Conservation (phyloP, 305 asterid species). For the Fraxinus platypoda region DNA sequence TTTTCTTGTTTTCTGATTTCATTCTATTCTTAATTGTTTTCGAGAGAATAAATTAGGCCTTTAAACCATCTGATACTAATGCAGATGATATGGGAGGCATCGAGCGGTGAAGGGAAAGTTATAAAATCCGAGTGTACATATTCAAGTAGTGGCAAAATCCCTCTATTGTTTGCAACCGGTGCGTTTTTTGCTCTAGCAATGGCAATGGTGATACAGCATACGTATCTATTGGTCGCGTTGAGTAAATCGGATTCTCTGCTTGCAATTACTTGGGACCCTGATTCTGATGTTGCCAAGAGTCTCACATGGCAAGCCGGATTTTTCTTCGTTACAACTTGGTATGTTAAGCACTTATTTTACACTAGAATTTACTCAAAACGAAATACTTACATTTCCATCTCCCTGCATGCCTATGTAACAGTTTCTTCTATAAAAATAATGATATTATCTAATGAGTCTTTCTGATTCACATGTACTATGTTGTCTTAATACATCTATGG, state of each 20-base stretch:
- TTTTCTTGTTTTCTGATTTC: background rate
- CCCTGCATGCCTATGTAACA: background rate
- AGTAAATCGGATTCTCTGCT: constrained; percentile 49
- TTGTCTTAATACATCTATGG: background rate
- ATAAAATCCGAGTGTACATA: constrained; percentile 50
- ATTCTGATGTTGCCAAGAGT: constrained; percentile 43
- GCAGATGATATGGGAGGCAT: constrained; percentile 50
- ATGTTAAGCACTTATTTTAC: constrained; percentile 5
- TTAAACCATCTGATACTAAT: background rate
- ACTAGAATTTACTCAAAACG: background rate
- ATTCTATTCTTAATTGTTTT: background rate
- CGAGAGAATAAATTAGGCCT: background rate
- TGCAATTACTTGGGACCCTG: constrained; percentile 51
- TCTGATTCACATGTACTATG: background rate
- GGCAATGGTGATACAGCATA: constrained; percentile 73
- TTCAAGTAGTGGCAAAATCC: constrained; percentile 56
- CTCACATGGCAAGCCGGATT: constrained; percentile 75
- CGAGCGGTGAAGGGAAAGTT: constrained; percentile 30
- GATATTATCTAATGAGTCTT: background rate
- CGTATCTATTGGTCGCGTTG: constrained; percentile 63
- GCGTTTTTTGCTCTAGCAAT: constrained; percentile 70
- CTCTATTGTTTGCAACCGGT: constrained; percentile 59
- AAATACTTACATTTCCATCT: background rate
- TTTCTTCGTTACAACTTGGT: constrained; percentile 85
- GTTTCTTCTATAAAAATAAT: background rate